Conservation (phyloP, 2,329 filamentous ascomycete species). For the Sporothrix variecibatus region DNA sequence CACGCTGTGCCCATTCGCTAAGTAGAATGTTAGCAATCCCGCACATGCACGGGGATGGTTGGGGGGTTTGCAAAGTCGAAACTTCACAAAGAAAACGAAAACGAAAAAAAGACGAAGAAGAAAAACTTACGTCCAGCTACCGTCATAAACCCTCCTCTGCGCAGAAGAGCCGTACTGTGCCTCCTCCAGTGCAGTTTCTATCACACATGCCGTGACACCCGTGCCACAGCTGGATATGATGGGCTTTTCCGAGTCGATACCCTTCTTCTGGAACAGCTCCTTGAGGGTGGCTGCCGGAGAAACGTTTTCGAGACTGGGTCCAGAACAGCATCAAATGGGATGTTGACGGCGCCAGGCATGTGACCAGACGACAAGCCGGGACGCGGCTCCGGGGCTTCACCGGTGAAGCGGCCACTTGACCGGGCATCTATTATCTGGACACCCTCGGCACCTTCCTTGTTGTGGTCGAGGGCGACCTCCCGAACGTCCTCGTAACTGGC, state of each 20-base stretch:
- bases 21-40: background rate
- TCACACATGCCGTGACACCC: slow-evolving; percentile 87
- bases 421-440: slow-evolving; percentile 90
- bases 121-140: slow-evolving; percentile 88
- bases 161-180: slow-evolving; percentile 70
- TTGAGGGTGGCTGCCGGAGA: slow-evolving; percentile 69
- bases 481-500: slow-evolving; percentile 81
- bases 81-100: background rate
- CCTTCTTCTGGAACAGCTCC: slow-evolving; percentile 75
- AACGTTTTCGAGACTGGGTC: slow-evolving; percentile 82
- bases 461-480: slow-evolving; percentile 71
- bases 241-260: slow-evolving; percentile 75
- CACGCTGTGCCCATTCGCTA: slow-evolving; percentile 33
- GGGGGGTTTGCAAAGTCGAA: background rate
- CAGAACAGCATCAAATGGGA: slow-evolving; percentile 78
- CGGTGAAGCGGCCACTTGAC: slow-evolving; percentile 75
- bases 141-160: slow-evolving; percentile 81
- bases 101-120: no score
- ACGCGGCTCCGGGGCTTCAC: slow-evolving; percentile 81
- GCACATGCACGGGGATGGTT: background rate
- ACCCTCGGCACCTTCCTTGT: slow-evolving; percentile 80
- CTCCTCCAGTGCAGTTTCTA: slow-evolving; percentile 82
- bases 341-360: slow-evolving; percentile 81
- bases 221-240: slow-evolving; percentile 90
- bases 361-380: slow-evolving; percentile 86